Conservation (phyloP, 148 eudicot genomes). For the Rhododendron simsii region DNA sequence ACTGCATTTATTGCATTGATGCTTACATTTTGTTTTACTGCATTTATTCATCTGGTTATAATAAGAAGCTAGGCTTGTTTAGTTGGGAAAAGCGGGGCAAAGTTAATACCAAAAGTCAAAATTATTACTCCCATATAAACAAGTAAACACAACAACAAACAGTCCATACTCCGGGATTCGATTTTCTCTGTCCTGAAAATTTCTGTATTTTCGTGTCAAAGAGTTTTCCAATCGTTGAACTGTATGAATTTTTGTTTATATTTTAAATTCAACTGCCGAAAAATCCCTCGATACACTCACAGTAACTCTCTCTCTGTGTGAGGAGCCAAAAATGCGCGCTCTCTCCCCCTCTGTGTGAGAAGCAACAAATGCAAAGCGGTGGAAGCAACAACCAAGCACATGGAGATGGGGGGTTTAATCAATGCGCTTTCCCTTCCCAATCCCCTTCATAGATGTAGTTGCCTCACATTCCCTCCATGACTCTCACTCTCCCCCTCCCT, state of each 20-base stretch:
- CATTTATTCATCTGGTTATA: not conserved
- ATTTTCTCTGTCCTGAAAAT: too few relatives aligned
- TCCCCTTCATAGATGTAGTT: not conserved
- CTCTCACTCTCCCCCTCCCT: not conserved
- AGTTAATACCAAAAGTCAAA: not conserved
- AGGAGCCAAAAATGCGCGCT: not conserved
- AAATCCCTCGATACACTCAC: not conserved
- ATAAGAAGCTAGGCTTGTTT: not conserved
- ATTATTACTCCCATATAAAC: not conserved
- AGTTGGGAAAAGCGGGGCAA: not conserved
- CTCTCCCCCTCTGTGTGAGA: not conserved
- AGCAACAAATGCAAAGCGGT: not conserved
- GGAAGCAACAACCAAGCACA: conserved; percentile 8
- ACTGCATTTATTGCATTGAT: not conserved
- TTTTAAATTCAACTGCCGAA: too few relatives aligned
- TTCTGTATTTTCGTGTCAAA: too few relatives aligned
- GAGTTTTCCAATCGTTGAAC: too few relatives aligned
- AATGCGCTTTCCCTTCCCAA: conserved; percentile 3
- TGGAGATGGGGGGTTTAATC: not conserved
- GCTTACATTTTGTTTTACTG: not conserved
- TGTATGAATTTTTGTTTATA: too few relatives aligned
- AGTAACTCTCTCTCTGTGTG: not conserved
- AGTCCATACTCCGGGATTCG: too few relatives aligned
- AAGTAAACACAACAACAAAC: not conserved
- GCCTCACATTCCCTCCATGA: conserved; percentile 12